Evolutionary conservation across 2,329 filamentous ascomycete species (phyloP).

Genomic region (Chrysoporthe puriensis): DNA sequence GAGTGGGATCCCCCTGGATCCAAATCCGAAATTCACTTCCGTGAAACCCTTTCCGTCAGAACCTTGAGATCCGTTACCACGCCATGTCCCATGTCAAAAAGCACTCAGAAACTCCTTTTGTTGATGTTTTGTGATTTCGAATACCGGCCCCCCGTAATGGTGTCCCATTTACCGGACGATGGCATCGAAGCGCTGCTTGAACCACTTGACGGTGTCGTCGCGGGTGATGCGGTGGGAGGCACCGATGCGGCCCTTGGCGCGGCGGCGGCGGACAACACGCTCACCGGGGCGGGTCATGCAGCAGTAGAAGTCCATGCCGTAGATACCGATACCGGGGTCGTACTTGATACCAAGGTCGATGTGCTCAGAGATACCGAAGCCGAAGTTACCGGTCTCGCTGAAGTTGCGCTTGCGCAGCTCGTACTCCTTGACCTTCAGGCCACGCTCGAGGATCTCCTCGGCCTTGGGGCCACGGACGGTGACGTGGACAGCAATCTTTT

Average conservation of each 20-base stretch:
- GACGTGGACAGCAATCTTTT: constrained; percentile 99
- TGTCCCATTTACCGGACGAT: constrained; percentile 84
- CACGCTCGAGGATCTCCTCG: constrained; percentile 99
- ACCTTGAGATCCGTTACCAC: constrained; percentile 31
- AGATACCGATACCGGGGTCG: constrained; percentile 97
- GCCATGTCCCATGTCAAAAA: constrained; percentile 31
- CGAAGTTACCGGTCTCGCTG: constrained; percentile 99
- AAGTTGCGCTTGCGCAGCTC: constrained; percentile 99
- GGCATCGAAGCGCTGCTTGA: constrained; percentile 87
- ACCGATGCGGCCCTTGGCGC: constrained; percentile 85
- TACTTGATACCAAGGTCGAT: constrained; percentile 99
- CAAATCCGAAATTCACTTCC: constrained; percentile 44
- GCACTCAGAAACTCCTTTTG: constrained; percentile 36
- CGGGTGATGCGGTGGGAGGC: constrained; percentile 91
- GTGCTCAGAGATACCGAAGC: constrained; percentile 99
- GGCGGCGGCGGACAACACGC: constrained; percentile 94
- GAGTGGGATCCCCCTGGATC: constrained; percentile 49
- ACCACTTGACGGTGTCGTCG: constrained; percentile 97
- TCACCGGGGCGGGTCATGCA: constrained; percentile 99
- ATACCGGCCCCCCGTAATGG: constrained; percentile 29
- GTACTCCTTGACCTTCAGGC: constrained; percentile 99
- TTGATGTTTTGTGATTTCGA: constrained; percentile 24
- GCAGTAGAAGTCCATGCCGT: constrained; percentile 99
- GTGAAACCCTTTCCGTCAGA: constrained; percentile 36
- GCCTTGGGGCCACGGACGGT: constrained; percentile 97